phyloP scores from a whole-genome alignment of 768 basidiomycete genomes.

The Scleroderma citrinum region DNA sequence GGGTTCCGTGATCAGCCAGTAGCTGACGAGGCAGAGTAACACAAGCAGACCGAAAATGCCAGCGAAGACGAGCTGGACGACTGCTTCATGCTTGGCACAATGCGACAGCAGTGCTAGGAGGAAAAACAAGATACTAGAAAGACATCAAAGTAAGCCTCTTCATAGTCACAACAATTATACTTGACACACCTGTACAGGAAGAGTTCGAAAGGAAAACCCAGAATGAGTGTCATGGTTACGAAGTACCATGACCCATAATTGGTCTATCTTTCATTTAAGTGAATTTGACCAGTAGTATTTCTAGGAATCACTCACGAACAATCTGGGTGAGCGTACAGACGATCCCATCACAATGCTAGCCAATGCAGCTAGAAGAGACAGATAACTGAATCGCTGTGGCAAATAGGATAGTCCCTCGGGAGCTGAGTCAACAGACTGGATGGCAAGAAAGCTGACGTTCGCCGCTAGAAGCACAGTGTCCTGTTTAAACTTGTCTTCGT shows the following conservation, averaged over 20 bases:
- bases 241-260: not conserved
- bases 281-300: not conserved
- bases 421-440: slow-evolving; percentile 30
- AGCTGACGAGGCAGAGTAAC: not conserved
- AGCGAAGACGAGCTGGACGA: not conserved
- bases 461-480: slow-evolving; percentile 45
- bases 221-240: not conserved
- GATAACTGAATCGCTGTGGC: not conserved
- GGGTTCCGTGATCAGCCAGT: not conserved
- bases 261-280: not conserved
- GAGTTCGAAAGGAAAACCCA: not conserved
- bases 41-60: not conserved
- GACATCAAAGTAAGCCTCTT: not conserved
- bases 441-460: slow-evolving; percentile 48
- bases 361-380: not conserved
- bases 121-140: not conserved
- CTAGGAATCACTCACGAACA: not conserved
- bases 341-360: not conserved
- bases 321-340: not conserved
- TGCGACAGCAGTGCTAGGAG: not conserved
- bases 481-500: slow-evolving; percentile 18
- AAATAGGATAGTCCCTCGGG: not conserved
- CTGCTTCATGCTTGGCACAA: not conserved
- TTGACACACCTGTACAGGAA: not conserved
- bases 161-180: not conserved